Evolutionary conservation across 768 basidiomycete genomes (phyloP).

Genomic region (Xerocomellus dryophilus): DNA sequence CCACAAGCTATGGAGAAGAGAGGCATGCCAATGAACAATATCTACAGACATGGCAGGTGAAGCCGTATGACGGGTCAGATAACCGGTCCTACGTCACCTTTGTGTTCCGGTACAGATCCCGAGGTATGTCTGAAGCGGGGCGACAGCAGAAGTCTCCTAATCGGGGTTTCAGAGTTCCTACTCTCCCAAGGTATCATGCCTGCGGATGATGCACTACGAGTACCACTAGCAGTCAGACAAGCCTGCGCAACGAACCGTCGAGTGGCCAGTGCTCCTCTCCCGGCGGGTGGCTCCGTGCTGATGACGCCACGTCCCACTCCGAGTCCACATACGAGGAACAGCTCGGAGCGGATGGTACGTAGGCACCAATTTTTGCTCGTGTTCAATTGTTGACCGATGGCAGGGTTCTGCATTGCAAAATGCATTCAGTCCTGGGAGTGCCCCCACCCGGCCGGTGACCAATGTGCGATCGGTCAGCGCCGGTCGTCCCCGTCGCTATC

Average conservation of each 20-base stretch:
- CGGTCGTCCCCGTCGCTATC: neutral
- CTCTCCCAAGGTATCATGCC: slow-evolving; percentile 50
- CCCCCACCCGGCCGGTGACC: neutral
- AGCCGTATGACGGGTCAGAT: slow-evolving; percentile 41
- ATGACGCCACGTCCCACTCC: slow-evolving; percentile 8
- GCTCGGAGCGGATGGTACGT: slow-evolving; percentile 6
- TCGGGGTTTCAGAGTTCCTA: slow-evolving; percentile 42
- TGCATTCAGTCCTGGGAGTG: neutral
- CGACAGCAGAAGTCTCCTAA: neutral
- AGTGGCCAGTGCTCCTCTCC: slow-evolving; percentile 22
- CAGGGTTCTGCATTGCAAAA: neutral
- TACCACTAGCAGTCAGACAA: slow-evolving; percentile 6
- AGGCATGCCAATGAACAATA: slow-evolving; percentile 38
- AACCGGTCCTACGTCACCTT: slow-evolving; percentile 59
- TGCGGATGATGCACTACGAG: slow-evolving; percentile 22
- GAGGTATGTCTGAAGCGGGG: slow-evolving; percentile 36
- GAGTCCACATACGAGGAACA: neutral
- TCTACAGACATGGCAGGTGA: slow-evolving; percentile 52
- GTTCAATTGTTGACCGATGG: neutral
- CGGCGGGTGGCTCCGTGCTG: neutral
- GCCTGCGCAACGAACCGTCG: slow-evolving; percentile 33
- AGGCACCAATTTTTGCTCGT: neutral
- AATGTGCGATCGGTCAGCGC: slow-evolving; percentile 9
- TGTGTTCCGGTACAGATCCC: slow-evolving; percentile 60
- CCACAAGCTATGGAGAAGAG: slow-evolving; percentile 51